A percentile compares a stretch with the other conserved stretches of the same genome.
Evolutionary conservation across 345 rosid species (phyloP).

Genomic region (Erucastrum elatum): DNA sequence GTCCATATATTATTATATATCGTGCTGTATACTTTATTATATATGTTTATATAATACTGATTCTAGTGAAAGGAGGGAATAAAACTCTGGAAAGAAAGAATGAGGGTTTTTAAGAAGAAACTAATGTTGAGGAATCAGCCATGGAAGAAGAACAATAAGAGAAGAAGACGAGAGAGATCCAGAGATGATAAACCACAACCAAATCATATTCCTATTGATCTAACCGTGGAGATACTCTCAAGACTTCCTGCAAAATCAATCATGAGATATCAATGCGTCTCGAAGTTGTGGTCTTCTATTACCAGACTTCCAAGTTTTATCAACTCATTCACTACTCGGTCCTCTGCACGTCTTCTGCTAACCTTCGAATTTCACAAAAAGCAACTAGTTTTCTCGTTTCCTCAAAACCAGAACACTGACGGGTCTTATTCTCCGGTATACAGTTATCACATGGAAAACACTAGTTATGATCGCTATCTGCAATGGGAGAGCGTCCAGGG

Average conservation of each 20-base stretch:
- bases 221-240: background rate
- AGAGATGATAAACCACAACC: background rate
- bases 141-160: background rate
- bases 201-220: background rate
- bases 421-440: background rate
- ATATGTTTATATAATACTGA: background rate
- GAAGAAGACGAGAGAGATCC: background rate
- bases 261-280: background rate
- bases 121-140: background rate
- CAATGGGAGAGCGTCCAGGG: background rate
- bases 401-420: background rate
- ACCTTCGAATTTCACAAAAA: background rate
- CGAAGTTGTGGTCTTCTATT: background rate
- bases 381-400: background rate
- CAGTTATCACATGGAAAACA: background rate
- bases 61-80: background rate
- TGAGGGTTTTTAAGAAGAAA: background rate
- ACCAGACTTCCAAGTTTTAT: slow-evolving; percentile 6
- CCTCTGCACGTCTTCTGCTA: background rate
- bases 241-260: background rate
- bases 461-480: background rate
- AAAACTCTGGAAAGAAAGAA: background rate
- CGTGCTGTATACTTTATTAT: too few species aligned
- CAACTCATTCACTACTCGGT: background rate
- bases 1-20: too few species aligned